Conservation (phyloP, 2,329 filamentous ascomycete genomes). For the Pestalotiopsis sp. region DNA sequence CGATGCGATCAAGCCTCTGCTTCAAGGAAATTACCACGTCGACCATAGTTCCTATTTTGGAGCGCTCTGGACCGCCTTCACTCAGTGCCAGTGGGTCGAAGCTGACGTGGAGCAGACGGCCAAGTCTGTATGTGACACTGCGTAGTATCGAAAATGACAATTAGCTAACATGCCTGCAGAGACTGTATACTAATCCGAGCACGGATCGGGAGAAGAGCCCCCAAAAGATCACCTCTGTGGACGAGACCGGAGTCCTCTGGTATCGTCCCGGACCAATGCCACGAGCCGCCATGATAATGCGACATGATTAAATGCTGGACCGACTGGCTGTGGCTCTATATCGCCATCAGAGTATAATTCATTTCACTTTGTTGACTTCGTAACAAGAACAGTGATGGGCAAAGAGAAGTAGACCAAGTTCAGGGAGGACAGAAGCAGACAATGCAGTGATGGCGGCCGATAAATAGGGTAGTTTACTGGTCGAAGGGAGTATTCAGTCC, state of each 20-base stretch:
- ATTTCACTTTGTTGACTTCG: not conserved
- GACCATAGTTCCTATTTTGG: constrained; percentile 47
- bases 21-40: constrained; percentile 56
- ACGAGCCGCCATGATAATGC: constrained; percentile 12
- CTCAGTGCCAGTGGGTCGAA: constrained; percentile 50
- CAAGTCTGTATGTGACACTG: constrained; percentile 17
- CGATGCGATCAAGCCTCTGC: constrained; percentile 56
- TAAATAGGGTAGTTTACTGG: no score
- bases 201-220: not conserved
- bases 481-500: no score
- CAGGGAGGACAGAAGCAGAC: no score
- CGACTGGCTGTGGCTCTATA: not conserved
- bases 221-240: constrained; percentile 2
- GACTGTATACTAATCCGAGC: not conserved
- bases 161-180: not conserved
- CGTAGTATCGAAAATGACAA: not conserved
- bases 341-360: not conserved
- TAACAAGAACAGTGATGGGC: not conserved
- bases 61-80: constrained; percentile 49
- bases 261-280: constrained; percentile 17
- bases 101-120: constrained; percentile 32
- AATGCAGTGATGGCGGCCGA: no score
- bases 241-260: constrained; percentile 14
- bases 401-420: not conserved
- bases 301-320: not conserved